Conservation (phyloP, 202 grass and related monocot species). For the Panicum hallii region DNA sequence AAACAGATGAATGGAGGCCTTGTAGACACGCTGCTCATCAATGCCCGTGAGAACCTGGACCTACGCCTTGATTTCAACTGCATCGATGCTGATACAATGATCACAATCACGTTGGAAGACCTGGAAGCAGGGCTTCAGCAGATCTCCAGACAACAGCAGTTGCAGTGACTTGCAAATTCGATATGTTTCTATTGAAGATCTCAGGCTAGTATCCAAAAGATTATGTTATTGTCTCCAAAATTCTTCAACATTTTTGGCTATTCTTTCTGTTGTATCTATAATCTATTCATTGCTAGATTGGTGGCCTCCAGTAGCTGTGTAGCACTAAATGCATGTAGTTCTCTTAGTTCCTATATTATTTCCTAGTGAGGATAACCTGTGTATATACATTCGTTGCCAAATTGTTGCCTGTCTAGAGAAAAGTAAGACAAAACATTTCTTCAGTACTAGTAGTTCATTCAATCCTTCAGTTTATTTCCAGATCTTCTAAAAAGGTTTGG, state of each 20-base stretch:
- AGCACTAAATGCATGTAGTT: conserved; percentile 26
- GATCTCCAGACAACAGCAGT: conserved; percentile 55
- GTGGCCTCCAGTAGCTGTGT: conserved; percentile 37
- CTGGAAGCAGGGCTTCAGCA: conserved; percentile 78
- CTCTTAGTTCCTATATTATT: conserved; percentile 2
- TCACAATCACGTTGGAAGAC: conserved; percentile 83
- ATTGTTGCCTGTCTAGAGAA: neutral
- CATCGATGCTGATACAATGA: conserved; percentile 55
- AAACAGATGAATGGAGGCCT: conserved; percentile 91
- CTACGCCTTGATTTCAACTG: conserved; percentile 84
- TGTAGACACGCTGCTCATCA: conserved; percentile 75
- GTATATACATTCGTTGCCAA: conserved; percentile 34
- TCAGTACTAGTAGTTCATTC: neutral
- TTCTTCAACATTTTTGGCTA: conserved; percentile 2
- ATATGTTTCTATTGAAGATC: neutral
- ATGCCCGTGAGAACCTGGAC: conserved; percentile 90
- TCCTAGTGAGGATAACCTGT: conserved; percentile 16
- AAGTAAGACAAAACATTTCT: neutral
- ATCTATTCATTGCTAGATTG: conserved; percentile 43
- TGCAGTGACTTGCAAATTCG: conserved; percentile 33
- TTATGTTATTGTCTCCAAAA: conserved; percentile 3
- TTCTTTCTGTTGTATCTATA: conserved; percentile 37
- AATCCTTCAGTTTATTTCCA: neutral
- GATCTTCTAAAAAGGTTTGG: neutral
- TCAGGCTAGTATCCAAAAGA: neutral